Evolutionary conservation across 2,329 filamentous ascomycete genomes (phyloP), one percentile per base, ranked within the genome.

Genomic region (Calonectria pseudoreteaudii): DNA sequence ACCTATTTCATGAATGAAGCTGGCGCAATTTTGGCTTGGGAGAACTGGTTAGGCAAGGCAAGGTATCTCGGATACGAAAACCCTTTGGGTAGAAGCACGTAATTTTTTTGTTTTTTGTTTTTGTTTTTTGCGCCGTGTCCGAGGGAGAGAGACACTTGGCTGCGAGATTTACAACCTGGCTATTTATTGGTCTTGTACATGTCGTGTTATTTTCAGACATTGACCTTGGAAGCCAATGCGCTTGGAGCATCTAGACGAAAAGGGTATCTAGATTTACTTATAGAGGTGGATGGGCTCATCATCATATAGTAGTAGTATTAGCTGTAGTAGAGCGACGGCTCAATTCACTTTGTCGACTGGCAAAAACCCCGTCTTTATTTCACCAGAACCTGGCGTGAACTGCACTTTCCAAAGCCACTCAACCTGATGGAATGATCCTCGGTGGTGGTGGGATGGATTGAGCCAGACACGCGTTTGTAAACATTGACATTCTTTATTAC

Each of bases 11-110:
- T 16, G 38, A 23, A 60, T 31, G 41, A 30, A 65, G 52, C 41
- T 16, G 66, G 66, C 67, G 67, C 31, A 69, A 66, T 31, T 34
- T 41, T 34, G 30, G 60, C 18, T 6, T 52, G 58, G 52, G 50
- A 41, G 28, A 41, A 62, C 56, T 30, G 58, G n/a, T 64, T 69
- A 30, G 70, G 47, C n/a, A n/a, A n/a, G n/a, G n/a, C n/a, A 13
- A 31, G 31, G 10, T n/a, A 30, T 50, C 50, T 62, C 23, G 50
- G 23, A 23, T 23, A 28, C 28, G 28, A 14, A 44, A 44, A 44
- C 56, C 23, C 50, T 31, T 31, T 23, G 49, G 30, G 38, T 58
- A 66, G 38, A 71, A 52, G 36, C 36, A 23, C 30, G 38, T 16
- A 53, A 44, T 44, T 20, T 41, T n/a, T 47, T n/a, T 2, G n/a